phyloP scores from a whole-genome alignment of 768 basidiomycete genomes.

The Boletus vermiculosoides region DNA sequence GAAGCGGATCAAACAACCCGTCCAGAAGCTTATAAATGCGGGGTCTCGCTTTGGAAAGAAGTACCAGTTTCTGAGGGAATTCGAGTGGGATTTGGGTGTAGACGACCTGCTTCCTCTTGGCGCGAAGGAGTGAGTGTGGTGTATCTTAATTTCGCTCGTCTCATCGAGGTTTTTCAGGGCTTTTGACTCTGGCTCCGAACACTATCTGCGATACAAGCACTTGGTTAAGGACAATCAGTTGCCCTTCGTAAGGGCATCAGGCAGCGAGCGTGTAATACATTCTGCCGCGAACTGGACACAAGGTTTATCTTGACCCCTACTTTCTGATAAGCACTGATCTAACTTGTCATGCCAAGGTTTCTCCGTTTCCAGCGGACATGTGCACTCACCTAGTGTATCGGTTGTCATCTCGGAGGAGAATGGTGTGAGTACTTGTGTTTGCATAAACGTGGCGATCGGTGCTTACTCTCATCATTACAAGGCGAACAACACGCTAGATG shows the following conservation, averaged over 20 bases:
- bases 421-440: constrained; percentile 39
- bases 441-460: neutral
- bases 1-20: constrained; percentile 41
- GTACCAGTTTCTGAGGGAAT: constrained; percentile 58
- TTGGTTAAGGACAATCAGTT: constrained; percentile 44
- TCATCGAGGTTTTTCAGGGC: constrained; percentile 34
- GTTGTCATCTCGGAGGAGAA: constrained; percentile 49
- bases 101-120: constrained; percentile 68
- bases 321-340: neutral
- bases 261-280: constrained; percentile 56
- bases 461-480: constrained; percentile 19
- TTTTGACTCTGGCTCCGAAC: constrained; percentile 49
- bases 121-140: constrained; percentile 52
- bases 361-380: constrained; percentile 46
- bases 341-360: constrained; percentile 48
- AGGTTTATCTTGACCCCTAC: constrained; percentile 37
- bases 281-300: constrained; percentile 70
- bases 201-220: constrained; percentile 53
- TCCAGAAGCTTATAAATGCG: constrained; percentile 55
- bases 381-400: constrained; percentile 47
- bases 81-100: constrained; percentile 55
- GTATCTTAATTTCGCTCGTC: neutral
- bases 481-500: constrained; percentile 69
- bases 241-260: constrained; percentile 55
- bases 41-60: constrained; percentile 41